Evolutionary conservation across 2,329 filamentous ascomycete species (phyloP).

Genomic region (Coniochaeta prunicola): DNA sequence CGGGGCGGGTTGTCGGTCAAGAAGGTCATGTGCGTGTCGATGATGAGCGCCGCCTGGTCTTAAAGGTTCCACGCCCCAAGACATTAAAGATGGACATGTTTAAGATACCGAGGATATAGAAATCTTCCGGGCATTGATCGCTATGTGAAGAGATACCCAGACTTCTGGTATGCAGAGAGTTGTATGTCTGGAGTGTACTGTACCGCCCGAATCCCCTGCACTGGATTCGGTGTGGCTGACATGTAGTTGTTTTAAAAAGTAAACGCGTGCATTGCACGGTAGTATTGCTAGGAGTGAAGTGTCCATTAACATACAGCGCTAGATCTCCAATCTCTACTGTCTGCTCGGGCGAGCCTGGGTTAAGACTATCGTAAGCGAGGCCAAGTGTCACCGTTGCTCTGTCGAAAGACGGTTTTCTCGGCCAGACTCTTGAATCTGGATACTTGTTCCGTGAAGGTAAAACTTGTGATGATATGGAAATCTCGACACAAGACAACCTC

Average conservation of each 20-base stretch:
- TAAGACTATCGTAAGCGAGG: constrained; percentile 33
- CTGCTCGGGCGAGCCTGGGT: constrained; percentile 17
- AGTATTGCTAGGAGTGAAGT: not conserved
- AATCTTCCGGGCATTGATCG: constrained; percentile 30
- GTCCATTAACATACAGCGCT: constrained; percentile 17
- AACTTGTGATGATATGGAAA: constrained; percentile 28
- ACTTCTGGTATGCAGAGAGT: too few species aligned
- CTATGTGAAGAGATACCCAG: constrained; percentile 3
- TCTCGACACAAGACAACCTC: constrained; percentile 39
- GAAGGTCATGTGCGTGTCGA: constrained; percentile 48
- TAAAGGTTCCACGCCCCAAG: constrained; percentile 43
- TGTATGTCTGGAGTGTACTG: constrained; percentile 5
- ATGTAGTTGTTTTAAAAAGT: too few species aligned
- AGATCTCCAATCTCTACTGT: constrained; percentile 24
- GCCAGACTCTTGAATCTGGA: constrained; percentile 30
- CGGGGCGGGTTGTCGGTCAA: constrained; percentile 43
- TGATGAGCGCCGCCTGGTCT: constrained; percentile 44
- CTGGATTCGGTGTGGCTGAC: constrained; percentile 30
- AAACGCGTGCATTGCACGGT: too few species aligned
- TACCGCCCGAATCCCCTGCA: constrained; percentile 32
- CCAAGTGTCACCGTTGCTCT: constrained; percentile 27
- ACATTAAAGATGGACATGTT: constrained; percentile 39
- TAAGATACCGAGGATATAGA: constrained; percentile 29
- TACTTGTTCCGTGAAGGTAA: constrained; percentile 27
- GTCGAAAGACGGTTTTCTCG: constrained; percentile 13